A percentile compares a stretch with the other conserved stretches of the same genome.
Conservation (phyloP, 148 eudicot genomes). For the Selenicereus undatus region DNA sequence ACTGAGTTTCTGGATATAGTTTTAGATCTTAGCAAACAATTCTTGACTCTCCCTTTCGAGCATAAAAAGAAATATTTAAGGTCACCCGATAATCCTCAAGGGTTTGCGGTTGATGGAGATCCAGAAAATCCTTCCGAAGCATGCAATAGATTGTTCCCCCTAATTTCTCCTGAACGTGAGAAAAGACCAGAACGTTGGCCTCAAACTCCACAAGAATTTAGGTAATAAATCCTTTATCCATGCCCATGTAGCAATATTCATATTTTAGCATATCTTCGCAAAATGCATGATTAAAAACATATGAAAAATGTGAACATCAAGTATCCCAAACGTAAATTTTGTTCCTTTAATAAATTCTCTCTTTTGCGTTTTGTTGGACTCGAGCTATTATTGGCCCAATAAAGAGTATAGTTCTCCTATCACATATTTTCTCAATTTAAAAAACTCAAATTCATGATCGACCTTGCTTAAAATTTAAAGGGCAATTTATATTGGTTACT, state of each 20-base stretch:
- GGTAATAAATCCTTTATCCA: conserved; percentile 29
- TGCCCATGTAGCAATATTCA: neutral
- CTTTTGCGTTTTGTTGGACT: no score
- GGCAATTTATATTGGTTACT: no score
- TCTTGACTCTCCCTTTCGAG: conserved; percentile 45
- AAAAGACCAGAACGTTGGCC: conserved; percentile 55
- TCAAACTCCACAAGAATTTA: conserved; percentile 44
- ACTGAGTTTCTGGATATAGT: conserved; percentile 46
- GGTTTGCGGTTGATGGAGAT: conserved; percentile 51
- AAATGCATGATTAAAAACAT: neutral
- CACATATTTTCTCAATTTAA: no score
- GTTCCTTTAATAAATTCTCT: no score
- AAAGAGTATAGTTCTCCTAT: no score
- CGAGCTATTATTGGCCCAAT: no score
- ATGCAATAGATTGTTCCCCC: conserved; percentile 43
- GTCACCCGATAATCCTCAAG: conserved; percentile 36
- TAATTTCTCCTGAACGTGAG: conserved; percentile 36
- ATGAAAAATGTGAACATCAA: no score
- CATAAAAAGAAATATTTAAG: conserved; percentile 48
- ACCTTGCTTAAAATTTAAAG: no score
- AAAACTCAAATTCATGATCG: no score
- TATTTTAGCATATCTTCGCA: neutral
- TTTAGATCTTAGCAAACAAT: conserved; percentile 32
- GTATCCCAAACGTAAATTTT: no score
- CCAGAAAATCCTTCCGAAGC: conserved; percentile 36